Conservation (phyloP, 2,329 filamentous ascomycete genomes). For the Trichoderma breve region DNA sequence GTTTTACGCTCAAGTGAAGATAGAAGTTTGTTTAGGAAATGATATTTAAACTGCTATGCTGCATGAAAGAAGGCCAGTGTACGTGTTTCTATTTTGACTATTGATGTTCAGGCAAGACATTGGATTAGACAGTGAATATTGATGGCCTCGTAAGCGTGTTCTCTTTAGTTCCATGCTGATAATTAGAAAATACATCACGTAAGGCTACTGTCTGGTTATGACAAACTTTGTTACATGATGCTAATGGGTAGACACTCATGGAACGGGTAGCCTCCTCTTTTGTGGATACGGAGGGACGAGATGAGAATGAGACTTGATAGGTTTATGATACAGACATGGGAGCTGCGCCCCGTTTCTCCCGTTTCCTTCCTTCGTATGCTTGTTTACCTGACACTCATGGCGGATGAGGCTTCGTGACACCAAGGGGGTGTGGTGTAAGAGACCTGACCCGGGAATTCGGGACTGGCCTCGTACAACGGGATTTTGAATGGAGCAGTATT, state of each 20-base stretch:
- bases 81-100: not conserved
- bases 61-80: not conserved
- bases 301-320: not conserved
- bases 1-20: conserved; percentile 24
- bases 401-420: not conserved
- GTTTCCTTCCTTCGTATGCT: not conserved
- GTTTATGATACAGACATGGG: not conserved
- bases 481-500: not conserved
- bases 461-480: not conserved
- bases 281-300: not conserved
- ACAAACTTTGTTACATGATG: not conserved
- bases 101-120: not conserved
- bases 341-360: not conserved
- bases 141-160: not conserved
- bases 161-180: not conserved
- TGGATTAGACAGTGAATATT: not conserved
- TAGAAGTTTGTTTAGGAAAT: not conserved
- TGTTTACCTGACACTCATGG: not conserved
- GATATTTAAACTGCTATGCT: not conserved
- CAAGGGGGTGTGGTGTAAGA: not conserved
- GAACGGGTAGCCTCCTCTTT: not conserved
- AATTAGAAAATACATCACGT: not conserved
- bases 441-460: not conserved
- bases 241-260: not conserved
- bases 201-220: not conserved